A percentile compares a stretch with the other conserved stretches of the same genome.
Conservation (phyloP, 345 rosid genomes). For the Sisymbrium altissimum region DNA sequence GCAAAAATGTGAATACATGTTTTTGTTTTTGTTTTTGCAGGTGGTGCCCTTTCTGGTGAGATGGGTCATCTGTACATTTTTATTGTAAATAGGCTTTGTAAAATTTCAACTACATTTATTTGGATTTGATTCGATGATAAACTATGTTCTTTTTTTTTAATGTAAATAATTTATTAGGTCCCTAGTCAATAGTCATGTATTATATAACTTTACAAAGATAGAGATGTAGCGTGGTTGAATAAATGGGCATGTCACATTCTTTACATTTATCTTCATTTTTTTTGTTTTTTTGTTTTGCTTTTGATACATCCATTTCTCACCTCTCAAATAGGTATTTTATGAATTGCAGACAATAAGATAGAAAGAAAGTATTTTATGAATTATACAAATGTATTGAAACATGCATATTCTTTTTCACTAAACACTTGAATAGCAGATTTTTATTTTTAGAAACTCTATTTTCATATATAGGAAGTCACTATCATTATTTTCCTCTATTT, state of each 20-base stretch:
- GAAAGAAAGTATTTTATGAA: no score
- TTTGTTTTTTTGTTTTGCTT: neutral
- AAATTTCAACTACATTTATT: neutral
- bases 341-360: neutral
- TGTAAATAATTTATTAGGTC: conserved; percentile 24
- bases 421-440: no score
- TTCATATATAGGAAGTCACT: no score
- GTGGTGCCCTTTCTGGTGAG: conserved; percentile 99
- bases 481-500: no score
- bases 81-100: conserved; percentile 25
- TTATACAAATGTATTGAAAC: neutral
- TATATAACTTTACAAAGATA: neutral
- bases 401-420: neutral
- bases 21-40: conserved; percentile 36
- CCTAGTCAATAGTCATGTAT: conserved; percentile 6
- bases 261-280: neutral
- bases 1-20: neutral
- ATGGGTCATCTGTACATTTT: conserved; percentile 16
- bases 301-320: neutral
- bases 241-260: conserved; percentile 2
- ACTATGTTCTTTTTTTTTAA: neutral
- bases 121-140: neutral
- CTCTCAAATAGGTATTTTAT: neutral
- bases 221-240: conserved; percentile 6
- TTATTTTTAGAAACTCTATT: no score